Evolutionary conservation across 1,284 basidiomycete species (phyloP), one percentile per base, ranked within the genome.

Genomic region (Takashimella tepidaria): DNA sequence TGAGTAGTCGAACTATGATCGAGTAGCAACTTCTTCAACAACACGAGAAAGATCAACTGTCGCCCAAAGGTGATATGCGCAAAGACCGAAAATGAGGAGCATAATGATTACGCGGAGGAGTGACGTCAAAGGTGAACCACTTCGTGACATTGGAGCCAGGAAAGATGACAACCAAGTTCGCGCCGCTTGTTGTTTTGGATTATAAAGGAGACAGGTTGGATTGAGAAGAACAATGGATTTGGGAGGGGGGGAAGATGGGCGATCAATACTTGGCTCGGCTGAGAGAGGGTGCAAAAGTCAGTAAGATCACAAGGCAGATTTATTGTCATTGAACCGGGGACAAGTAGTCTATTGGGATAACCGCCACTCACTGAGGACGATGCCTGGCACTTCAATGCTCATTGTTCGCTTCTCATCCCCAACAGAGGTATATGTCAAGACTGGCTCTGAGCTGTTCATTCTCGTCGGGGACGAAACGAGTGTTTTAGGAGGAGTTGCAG

Each of bases 151-250:
- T 4, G 13, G 46, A 5, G 24, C 24, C 42, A 41, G 51, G 26
- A 16, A 53, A 20, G 19, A 59, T 49, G 21, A 55, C 31, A 44
- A 50, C 25, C 31, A 54, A 19, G 51, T 60, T 41, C 48, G 54
- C 50, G 49, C 51, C 4, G 47, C 41, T 44, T 50, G 42, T 31
- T 48, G 11, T 13, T 26, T 37, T 2, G 53, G 31, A 2, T 53
- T 50, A 6, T 59, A 48, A 5, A 58, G 51, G 1, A 59, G 41
- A n/a, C 54, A 60, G 13, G 55, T 50, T 11, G 65, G 60, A 21
- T 55, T 53, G 20, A 63, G 55, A 40, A 67, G 59, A 21, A 67
- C 55, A 50, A 62, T 56, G 40, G 59, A 59, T 51, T 65, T 62
- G 10, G 60, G 60, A 24, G 55, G 52, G 23, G 60, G 56, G 11